Conservation (phyloP, 2,329 filamentous ascomycete species). For the Diaporthe caulivora region DNA sequence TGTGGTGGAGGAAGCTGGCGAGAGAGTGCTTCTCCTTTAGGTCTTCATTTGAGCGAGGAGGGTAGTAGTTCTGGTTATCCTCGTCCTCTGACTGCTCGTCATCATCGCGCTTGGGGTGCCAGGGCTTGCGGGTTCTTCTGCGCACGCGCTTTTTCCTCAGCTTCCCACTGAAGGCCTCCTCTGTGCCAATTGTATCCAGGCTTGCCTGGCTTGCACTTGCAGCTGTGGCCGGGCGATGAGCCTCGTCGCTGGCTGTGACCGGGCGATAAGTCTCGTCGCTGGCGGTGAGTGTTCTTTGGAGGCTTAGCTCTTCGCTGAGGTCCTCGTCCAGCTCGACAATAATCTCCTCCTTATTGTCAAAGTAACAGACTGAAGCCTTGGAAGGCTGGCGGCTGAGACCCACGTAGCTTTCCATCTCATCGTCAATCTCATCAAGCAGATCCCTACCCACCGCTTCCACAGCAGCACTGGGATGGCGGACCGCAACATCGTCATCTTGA, state of each 20-base stretch:
- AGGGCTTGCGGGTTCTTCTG: constrained; percentile 52
- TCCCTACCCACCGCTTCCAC: constrained; percentile 66
- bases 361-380: constrained; percentile 26
- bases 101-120: constrained; percentile 47
- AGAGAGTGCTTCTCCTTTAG: constrained; percentile 38
- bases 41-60: constrained; percentile 44
- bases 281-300: constrained; percentile 16
- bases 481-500: constrained; percentile 38
- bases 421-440: constrained; percentile 57
- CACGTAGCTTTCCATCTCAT: constrained; percentile 48
- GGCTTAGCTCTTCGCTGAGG: constrained; percentile 33
- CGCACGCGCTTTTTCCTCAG: constrained; percentile 60
- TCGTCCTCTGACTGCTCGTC: constrained; percentile 44
- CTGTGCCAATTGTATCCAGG: constrained; percentile 11
- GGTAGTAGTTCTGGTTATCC: constrained; percentile 40
- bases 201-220: constrained; percentile 22
- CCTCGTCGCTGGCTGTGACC: not conserved
- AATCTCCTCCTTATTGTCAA: constrained; percentile 30
- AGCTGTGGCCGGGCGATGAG: not conserved
- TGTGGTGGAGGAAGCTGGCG: constrained; percentile 38
- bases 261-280: constrained; percentile 18
- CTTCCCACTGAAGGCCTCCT: constrained; percentile 52
- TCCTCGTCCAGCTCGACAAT: constrained; percentile 31
- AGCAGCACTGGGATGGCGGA: constrained; percentile 53
- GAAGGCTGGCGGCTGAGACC: constrained; percentile 34